Percentiles rank a stretch among this genome's conserved stretches.
These are phyloP conservation scores for Cytospora chrysosperma DNA, from an alignment of 2,329 filamentous ascomycete genomes.

Conservation along the genomic window DNA sequence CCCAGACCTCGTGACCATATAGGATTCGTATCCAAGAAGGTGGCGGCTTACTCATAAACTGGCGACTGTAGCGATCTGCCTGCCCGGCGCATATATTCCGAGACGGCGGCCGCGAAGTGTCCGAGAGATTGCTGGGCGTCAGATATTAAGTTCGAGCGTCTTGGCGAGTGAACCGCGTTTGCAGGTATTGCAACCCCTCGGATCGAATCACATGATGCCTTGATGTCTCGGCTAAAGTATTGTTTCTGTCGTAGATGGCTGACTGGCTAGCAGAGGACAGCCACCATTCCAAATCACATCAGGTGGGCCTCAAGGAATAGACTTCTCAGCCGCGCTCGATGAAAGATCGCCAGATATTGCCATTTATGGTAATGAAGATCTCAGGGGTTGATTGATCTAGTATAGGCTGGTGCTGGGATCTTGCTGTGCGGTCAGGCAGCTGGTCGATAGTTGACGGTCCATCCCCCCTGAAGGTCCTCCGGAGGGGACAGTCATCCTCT, in stretches of 20 bases:
- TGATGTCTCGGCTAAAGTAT: not conserved
- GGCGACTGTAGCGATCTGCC: not conserved
- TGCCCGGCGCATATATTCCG: not conserved
- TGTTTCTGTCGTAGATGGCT: not conserved
- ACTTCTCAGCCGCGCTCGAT: not conserved
- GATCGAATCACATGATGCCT: not conserved
- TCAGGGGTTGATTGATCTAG: not conserved
- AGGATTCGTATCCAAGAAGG: not conserved
- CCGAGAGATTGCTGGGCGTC: not conserved
- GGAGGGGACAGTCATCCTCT: no score
- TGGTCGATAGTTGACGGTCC: not conserved
- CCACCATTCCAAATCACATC: not conserved
- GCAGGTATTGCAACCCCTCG: not conserved
- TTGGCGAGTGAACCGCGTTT: not conserved
- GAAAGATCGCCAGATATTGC: not conserved
- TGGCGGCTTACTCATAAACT: slow-evolving; percentile 10
- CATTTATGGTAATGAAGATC: not conserved
- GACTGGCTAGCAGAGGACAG: not conserved
- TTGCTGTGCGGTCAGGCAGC: not conserved
- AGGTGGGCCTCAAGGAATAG: no score
- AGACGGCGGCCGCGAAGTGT: not conserved
- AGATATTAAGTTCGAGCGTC: not conserved
- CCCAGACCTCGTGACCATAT: not conserved
- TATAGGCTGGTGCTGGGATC: not conserved
- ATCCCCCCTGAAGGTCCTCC: no score